Evolutionary conservation across 768 basidiomycete genomes (phyloP).

Genomic region (Phanerodontia chrysosporium): DNA sequence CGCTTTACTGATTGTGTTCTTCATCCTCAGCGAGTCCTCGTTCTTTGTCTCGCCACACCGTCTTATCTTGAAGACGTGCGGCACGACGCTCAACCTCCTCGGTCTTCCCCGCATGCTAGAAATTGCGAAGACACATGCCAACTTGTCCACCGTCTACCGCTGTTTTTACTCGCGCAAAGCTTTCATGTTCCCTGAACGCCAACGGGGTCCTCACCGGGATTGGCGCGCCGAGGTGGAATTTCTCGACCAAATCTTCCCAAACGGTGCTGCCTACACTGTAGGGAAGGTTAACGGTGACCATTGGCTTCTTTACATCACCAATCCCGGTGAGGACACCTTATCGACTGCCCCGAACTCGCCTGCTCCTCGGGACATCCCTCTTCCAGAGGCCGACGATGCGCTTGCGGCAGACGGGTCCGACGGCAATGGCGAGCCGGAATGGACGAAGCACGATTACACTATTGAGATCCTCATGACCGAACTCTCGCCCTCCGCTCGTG

Average conservation of each 20-base stretch:
- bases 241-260: slow-evolving; percentile 83
- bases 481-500: slow-evolving; percentile 69
- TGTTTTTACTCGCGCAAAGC: slow-evolving; percentile 98
- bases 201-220: slow-evolving; percentile 86
- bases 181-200: slow-evolving; percentile 99
- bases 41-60: slow-evolving; percentile 93
- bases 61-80: slow-evolving; percentile 97
- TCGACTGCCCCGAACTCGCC: slow-evolving; percentile 25
- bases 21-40: slow-evolving; percentile 78
- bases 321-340: slow-evolving; percentile 37
- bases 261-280: slow-evolving; percentile 91
- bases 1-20: not conserved
- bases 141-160: slow-evolving; percentile 69
- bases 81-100: slow-evolving; percentile 94
- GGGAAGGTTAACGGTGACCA: slow-evolving; percentile 98
- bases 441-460: slow-evolving; percentile 69
- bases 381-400: slow-evolving; percentile 11
- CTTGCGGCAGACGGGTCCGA: slow-evolving; percentile 14
- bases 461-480: slow-evolving; percentile 98
- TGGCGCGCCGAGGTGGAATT: slow-evolving; percentile 93
- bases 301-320: slow-evolving; percentile 93
- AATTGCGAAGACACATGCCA: slow-evolving; percentile 73
- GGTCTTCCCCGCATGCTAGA: slow-evolving; percentile 93
- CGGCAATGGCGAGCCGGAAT: slow-evolving; percentile 18
- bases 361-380: slow-evolving; percentile 17